These are phyloP conservation scores for Saccharomycopsis sp. DNA, from an alignment of 805 yeast species.

Conservation along the genomic window DNA sequence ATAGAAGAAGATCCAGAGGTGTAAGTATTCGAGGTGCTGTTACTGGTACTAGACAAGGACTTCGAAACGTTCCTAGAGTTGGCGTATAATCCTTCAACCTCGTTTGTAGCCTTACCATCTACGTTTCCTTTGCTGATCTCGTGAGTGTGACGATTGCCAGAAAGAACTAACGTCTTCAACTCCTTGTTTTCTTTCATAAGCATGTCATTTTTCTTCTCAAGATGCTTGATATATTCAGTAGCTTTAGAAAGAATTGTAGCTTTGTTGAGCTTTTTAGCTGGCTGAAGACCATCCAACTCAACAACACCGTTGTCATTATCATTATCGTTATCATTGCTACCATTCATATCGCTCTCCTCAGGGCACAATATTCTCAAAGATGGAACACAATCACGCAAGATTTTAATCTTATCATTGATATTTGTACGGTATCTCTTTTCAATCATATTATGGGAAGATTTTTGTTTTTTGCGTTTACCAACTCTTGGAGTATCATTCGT, in stretches of 20 bases:
- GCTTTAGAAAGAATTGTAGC: constrained; percentile 73
- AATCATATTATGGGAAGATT: constrained; percentile 61
- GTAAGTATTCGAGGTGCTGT: constrained; percentile 20
- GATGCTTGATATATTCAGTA: constrained; percentile 68
- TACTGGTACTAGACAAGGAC: constrained; percentile 24
- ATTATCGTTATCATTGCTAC: constrained; percentile 48
- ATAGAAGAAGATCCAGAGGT: constrained; percentile 19
- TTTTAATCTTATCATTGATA: constrained; percentile 59
- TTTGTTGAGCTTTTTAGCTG: constrained; percentile 70
- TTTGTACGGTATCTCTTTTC: constrained; percentile 68
- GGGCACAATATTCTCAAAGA: constrained; percentile 44
- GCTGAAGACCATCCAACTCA: constrained; percentile 66
- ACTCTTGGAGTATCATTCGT: not conserved
- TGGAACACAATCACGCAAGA: constrained; percentile 61
- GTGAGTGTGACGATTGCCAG: constrained; percentile 18
- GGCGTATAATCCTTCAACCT: constrained; percentile 14
- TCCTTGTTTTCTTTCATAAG: constrained; percentile 43
- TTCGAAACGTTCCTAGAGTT: constrained; percentile 26
- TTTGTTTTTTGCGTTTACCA: constrained; percentile 37
- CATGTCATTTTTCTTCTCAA: constrained; percentile 52
- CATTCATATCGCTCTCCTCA: constrained; percentile 47
- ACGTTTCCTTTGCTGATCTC: constrained; percentile 16
- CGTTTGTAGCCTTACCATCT: constrained; percentile 20
- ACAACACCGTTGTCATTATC: constrained; percentile 46
- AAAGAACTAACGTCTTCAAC: constrained; percentile 22